Evolutionary conservation across 2,329 filamentous ascomycete species (phyloP).

Genomic region (Fusarium continuum): DNA sequence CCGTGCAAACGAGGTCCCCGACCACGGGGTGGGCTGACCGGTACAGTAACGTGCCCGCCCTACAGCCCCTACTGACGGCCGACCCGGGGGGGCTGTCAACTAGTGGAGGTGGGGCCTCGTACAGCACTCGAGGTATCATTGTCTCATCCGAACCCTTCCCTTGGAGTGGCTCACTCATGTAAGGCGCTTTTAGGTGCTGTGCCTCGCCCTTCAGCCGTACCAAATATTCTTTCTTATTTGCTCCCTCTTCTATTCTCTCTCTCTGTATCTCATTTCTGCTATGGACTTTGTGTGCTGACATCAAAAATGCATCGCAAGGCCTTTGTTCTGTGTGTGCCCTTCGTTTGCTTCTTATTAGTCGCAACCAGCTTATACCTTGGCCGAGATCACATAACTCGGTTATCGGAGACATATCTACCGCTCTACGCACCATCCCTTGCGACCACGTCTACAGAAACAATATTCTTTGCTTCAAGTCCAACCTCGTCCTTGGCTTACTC

Average conservation of each 20-base stretch:
- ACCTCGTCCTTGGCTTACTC: background rate
- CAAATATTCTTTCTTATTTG: background rate
- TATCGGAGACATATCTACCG: conserved; percentile 30
- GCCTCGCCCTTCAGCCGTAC: conserved; percentile 20
- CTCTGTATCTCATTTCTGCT: background rate
- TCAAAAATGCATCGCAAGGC: conserved; percentile 36
- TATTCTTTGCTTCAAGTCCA: background rate
- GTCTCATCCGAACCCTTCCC: conserved; percentile 23
- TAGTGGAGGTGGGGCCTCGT: conserved; percentile 1
- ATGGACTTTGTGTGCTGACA: background rate
- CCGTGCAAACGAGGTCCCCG: conserved; percentile 27
- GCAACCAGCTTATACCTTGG: conserved; percentile 33
- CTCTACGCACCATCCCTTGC: conserved; percentile 1
- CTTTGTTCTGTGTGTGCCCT: conserved; percentile 30
- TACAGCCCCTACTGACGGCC: conserved; percentile 2
- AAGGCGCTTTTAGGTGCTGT: conserved; percentile 1
- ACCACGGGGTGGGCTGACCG: conserved; percentile 15
- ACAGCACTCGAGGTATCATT: conserved; percentile 1
- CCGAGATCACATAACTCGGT: conserved; percentile 33
- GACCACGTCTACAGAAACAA: conserved; percentile 1
- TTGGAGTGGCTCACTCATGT: background rate
- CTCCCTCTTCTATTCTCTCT: background rate
- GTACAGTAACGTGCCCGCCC: conserved; percentile 14
- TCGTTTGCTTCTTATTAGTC: conserved; percentile 31
- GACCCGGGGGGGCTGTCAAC: background rate